These are phyloP conservation scores for Barnettozyma wickerhamii DNA, from an alignment of 805 yeast genomes.

Conservation along the genomic window DNA sequence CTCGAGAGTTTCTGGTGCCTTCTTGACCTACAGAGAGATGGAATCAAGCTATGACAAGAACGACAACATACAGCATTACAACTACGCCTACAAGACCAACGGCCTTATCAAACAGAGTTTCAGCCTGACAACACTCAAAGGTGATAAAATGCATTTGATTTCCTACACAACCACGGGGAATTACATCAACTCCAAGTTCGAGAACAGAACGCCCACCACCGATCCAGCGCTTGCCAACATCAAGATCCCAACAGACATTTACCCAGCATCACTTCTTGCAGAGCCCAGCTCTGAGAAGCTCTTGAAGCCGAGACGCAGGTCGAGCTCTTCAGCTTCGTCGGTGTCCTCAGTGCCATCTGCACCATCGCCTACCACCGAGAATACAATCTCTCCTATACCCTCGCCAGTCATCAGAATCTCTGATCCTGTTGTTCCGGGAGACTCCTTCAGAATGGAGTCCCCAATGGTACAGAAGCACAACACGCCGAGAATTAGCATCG, in stretches of 20 bases:
- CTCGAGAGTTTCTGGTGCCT: conserved; percentile 61
- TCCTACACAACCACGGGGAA: conserved; percentile 41
- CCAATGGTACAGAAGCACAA: not conserved
- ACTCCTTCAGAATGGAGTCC: not conserved
- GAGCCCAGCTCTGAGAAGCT: conserved; percentile 3
- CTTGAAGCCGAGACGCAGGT: not conserved
- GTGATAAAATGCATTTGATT: conserved; percentile 56
- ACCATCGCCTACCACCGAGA: no score
- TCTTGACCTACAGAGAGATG: conserved; percentile 60
- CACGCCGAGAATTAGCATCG: not conserved
- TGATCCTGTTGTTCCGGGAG: not conserved
- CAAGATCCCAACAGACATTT: conserved; percentile 31
- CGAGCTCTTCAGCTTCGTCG: not conserved
- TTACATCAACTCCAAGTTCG: conserved; percentile 25
- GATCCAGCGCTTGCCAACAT: conserved; percentile 33
- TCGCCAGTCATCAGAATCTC: not conserved
- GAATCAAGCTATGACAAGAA: conserved; percentile 26
- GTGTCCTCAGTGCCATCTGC: conserved; percentile 4
- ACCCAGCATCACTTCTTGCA: conserved; percentile 23
- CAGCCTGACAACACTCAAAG: conserved; percentile 47
- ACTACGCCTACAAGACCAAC: conserved; percentile 37
- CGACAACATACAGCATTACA: conserved; percentile 3
- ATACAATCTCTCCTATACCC: conserved; percentile 5
- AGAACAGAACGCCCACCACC: conserved; percentile 37
- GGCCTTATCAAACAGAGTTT: conserved; percentile 67